Percentiles rank a stretch among this genome's conserved stretches.
Conservation (phyloP, 768 basidiomycete species). For the Leucocoprinus leucothites region DNA sequence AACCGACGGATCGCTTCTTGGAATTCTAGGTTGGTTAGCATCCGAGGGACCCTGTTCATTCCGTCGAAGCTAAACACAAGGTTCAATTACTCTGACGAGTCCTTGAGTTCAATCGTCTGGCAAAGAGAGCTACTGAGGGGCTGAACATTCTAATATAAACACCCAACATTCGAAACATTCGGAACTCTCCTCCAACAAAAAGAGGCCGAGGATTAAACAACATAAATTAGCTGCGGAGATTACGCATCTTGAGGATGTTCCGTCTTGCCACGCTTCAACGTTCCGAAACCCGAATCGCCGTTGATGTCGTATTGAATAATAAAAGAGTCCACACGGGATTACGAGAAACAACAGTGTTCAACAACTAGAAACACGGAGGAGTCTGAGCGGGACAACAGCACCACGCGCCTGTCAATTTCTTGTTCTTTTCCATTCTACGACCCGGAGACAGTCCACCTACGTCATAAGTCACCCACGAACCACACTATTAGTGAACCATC, state of each 20-base stretch:
- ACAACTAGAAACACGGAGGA: not conserved
- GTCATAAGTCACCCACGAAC: slow-evolving; percentile 6
- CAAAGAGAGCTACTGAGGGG: no score
- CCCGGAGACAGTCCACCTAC: not conserved
- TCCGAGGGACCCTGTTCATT: no score
- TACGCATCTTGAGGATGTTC: not conserved
- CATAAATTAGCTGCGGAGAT: not conserved
- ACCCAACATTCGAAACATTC: not conserved
- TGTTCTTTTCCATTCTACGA: slow-evolving; percentile 12
- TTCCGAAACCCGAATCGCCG: not conserved
- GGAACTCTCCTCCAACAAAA: not conserved
- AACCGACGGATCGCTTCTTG: no score
- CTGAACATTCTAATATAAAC: not conserved
- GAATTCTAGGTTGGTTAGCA: no score
- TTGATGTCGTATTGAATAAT: not conserved
- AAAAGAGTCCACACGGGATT: slow-evolving; percentile 1
- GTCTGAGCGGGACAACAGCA: slow-evolving; percentile 4
- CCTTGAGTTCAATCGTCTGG: no score
- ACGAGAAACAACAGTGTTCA: slow-evolving; percentile 1
- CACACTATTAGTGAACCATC: not conserved
- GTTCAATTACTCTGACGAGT: no score
- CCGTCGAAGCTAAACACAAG: not conserved
- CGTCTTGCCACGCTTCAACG: slow-evolving; percentile 2
- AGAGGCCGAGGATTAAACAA: not conserved
- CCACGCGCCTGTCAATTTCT: not conserved